Conservation (phyloP, 805 yeast genomes). For the Candida alai region DNA sequence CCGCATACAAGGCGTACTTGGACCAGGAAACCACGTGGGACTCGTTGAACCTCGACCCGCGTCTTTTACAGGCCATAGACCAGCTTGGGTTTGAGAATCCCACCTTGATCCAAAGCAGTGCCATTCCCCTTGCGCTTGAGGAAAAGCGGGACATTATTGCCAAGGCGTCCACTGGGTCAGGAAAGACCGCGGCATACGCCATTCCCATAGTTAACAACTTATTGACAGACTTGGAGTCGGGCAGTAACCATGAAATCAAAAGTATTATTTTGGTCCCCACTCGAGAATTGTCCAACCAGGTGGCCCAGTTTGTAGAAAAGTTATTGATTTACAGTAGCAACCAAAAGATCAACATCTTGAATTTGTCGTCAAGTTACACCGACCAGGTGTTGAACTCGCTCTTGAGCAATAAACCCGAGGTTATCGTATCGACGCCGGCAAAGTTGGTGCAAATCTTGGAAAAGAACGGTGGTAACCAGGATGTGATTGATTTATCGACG, state of each 20-base stretch:
- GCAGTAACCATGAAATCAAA: constrained; percentile 28
- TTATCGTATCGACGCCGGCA: constrained; percentile 84
- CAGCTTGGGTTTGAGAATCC: constrained; percentile 80
- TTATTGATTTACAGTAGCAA: constrained; percentile 71
- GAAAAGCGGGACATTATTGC: constrained; percentile 92
- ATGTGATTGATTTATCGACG: constrained; percentile 46
- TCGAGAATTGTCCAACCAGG: constrained; percentile 87
- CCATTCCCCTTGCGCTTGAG: constrained; percentile 88
- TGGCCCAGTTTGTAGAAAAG: constrained; percentile 62
- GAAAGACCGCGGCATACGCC: constrained; percentile 88
- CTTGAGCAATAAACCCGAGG: constrained; percentile 70
- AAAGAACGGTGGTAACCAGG: constrained; percentile 37
- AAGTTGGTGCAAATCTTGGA: constrained; percentile 58
- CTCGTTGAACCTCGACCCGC: constrained; percentile 73
- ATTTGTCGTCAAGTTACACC: constrained; percentile 62
- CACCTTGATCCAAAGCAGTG: constrained; percentile 83
- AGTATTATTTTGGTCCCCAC: constrained; percentile 88
- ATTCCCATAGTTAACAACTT: constrained; percentile 83
- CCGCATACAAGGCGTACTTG: constrained; percentile 66
- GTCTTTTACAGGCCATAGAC: constrained; percentile 80
- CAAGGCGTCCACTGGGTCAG: constrained; percentile 92
- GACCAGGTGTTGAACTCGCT: constrained; percentile 71
- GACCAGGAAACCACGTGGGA: constrained; percentile 73
- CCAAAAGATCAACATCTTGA: constrained; percentile 57
- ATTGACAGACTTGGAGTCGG: constrained; percentile 11